Evolutionary conservation across 164 flowering plant species (phyloP).

Genomic region (Berberis vulgaris): DNA sequence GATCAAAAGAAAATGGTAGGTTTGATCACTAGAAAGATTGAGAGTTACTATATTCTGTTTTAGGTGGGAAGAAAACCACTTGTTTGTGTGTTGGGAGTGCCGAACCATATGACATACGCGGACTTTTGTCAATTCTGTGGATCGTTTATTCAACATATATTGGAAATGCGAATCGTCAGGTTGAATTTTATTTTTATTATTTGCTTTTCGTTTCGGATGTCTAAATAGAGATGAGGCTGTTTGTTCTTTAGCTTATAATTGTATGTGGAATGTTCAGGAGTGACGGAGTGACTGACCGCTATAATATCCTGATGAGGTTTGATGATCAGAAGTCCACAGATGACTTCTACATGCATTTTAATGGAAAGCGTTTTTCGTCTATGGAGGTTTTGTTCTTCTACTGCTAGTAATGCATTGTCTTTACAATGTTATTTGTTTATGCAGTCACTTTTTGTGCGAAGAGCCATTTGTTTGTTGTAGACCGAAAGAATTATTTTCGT

Average conservation of each 20-base stretch:
- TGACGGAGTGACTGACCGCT: constrained; percentile 71
- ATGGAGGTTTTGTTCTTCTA: constrained; percentile 47
- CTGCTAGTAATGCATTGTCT: constrained; percentile 1
- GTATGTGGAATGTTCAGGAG: constrained; percentile 33
- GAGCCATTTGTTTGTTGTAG: background rate
- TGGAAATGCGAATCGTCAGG: constrained; percentile 95
- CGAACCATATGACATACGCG: constrained; percentile 96
- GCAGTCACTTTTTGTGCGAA: too few species aligned
- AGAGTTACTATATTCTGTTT: background rate
- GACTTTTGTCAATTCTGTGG: constrained; percentile 96
- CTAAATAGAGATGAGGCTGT: too few species aligned
- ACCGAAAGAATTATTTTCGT: background rate
- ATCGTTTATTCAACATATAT: constrained; percentile 68
- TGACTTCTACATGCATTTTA: constrained; percentile 64
- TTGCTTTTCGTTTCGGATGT: too few species aligned
- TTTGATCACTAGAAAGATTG: too few species aligned
- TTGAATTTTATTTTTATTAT: constrained; percentile 6
- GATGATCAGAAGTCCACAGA: constrained; percentile 69
- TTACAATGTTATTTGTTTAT: background rate
- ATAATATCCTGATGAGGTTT: constrained; percentile 70
- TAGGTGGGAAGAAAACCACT: constrained; percentile 85
- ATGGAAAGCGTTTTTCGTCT: constrained; percentile 67
- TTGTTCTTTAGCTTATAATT: background rate
- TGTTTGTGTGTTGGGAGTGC: constrained; percentile 84
- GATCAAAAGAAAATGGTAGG: too few species aligned